Base-by-base conservation (phyloP, 805 yeast species). In the Sporopachydermia quercuum region DNA sequence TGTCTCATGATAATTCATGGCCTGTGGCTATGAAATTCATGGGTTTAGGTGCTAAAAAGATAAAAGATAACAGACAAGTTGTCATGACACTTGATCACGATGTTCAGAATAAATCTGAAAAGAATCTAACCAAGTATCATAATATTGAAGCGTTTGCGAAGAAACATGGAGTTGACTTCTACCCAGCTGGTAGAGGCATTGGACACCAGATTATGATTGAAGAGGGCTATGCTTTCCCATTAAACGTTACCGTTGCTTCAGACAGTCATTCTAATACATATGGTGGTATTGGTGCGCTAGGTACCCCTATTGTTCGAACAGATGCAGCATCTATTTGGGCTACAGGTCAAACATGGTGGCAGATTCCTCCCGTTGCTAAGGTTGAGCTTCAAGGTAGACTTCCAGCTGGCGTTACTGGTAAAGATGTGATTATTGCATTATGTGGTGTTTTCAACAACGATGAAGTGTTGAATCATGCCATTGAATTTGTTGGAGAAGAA, bases 281-380 rank as follows among this genome's bases (percentile, higher is more conserved):
- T 55, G 98, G 99, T 49, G 99, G 99, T 54, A 68, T 91, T 37
- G 97, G 97, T 15, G 68, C 94, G 16, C 65, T 91, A 42, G 99
- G 99, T 39, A 93, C 98, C 2, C 97, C 99, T 5, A 81, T 91
- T 41, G 99, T 91, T 42, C 74, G 99, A 61, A 91, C 99, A 0
- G 99, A 91, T 61, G 98, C 97, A 16, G 99, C 99, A 3, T 76
- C 96, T 5, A 89, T 91, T 48, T 91, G 99, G 99, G 97, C 99
- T 8, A 91, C 99, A 0, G 97, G 97, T 34, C 94, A 86, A 63
- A 91, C 98, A 3, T 91, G 99, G 99, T 91, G 98, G 98, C 98
- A 93, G 71, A 84, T 91, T 41, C 99, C 99, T 2, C 97, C 98
- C 1, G 97, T 91, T 16, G 98, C 97, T 27, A 75, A 77, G 52